Percentiles rank a stretch among this genome's conserved stretches.
These are phyloP conservation scores for Aspergillus floridensis DNA, from an alignment of 2,329 filamentous ascomycete genomes.

Conservation along the genomic window DNA sequence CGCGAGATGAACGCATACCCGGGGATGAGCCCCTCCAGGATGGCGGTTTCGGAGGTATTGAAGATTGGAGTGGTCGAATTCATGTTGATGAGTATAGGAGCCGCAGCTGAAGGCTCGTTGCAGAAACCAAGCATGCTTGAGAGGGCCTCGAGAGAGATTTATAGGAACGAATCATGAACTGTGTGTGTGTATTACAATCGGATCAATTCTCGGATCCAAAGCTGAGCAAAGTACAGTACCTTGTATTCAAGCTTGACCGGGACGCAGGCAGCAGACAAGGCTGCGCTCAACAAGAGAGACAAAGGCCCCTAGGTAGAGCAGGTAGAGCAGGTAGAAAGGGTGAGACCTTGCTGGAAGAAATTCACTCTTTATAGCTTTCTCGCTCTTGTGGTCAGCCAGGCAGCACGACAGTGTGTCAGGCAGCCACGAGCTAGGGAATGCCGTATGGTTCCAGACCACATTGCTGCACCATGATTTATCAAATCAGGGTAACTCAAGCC, in stretches of 20 bases:
- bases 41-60: constrained; percentile 23
- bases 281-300: background rate
- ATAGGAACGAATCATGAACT: background rate
- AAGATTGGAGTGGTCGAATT: constrained; percentile 11
- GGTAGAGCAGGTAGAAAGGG: background rate
- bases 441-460: background rate
- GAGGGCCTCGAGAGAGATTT: background rate
- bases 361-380: background rate
- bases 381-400: background rate
- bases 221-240: background rate
- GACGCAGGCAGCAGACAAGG: background rate
- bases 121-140: background rate
- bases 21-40: constrained; percentile 63
- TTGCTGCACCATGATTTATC: background rate
- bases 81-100: constrained; percentile 6
- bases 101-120: background rate
- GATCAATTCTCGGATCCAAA: background rate
- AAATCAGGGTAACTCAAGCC: background rate
- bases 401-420: background rate
- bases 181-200: background rate
- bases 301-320: background rate
- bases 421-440: background rate
- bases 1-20: constrained; percentile 61
- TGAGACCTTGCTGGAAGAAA: background rate
- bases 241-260: no score